Evolutionary conservation across 345 rosid genomes (phyloP).

Genomic region (Eucalyptus grandis): DNA sequence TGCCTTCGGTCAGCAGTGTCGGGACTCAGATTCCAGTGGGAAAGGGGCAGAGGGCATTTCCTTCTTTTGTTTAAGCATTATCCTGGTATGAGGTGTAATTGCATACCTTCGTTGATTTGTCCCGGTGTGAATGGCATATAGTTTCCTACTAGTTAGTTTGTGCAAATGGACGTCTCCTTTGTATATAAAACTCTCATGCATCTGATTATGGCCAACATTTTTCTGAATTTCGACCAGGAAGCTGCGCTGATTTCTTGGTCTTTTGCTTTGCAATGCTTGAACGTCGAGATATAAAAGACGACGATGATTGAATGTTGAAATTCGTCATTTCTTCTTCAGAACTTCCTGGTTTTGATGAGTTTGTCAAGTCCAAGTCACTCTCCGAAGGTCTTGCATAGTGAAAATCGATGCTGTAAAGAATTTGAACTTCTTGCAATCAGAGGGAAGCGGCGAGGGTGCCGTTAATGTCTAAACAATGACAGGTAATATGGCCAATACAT

Average conservation of each 20-base stretch:
- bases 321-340: neutral
- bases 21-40: conserved; percentile 8
- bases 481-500: neutral
- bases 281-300: neutral
- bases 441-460: neutral
- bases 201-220: neutral
- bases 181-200: neutral
- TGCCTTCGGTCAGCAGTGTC: neutral
- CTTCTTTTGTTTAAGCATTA: neutral
- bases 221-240: neutral
- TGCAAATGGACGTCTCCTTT: neutral
- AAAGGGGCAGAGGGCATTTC: conserved; percentile 37
- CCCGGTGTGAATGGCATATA: neutral
- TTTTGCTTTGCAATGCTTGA: neutral
- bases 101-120: neutral
- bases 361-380: neutral
- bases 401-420: neutral
- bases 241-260: neutral
- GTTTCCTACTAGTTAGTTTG: neutral
- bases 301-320: neutral
- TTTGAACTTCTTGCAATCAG: neutral
- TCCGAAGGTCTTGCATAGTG: neutral
- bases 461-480: neutral
- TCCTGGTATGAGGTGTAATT: neutral
- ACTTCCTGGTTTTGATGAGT: neutral